Percentiles rank a stretch among this genome's conserved stretches.
Conservation (phyloP, 2,329 filamentous ascomycete genomes). For the Pyricularia sp. region DNA sequence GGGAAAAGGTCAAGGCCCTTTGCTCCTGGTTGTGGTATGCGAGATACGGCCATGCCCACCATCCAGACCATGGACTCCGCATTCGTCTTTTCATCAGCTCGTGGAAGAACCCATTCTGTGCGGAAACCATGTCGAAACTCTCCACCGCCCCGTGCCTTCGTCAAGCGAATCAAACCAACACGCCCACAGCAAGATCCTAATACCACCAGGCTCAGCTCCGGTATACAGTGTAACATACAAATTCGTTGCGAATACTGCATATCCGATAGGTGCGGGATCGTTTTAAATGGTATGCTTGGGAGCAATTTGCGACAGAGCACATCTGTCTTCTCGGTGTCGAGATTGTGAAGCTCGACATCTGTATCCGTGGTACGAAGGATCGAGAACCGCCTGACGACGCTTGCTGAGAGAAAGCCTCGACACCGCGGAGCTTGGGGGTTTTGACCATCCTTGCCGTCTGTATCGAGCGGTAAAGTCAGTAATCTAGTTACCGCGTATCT, state of each 20-base stretch:
- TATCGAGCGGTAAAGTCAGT: not conserved
- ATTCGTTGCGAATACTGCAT: constrained; percentile 38
- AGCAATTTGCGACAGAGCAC: constrained; percentile 22
- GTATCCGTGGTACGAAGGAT: constrained; percentile 40
- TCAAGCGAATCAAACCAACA: constrained; percentile 53
- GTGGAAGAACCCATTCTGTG: constrained; percentile 43
- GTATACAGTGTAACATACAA: constrained; percentile 55
- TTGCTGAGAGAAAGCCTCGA: constrained; percentile 2
- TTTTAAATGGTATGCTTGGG: constrained; percentile 17
- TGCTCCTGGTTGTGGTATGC: constrained; percentile 40
- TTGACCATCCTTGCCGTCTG: not conserved
- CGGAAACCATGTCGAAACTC: constrained; percentile 31
- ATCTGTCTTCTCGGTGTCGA: constrained; percentile 14
- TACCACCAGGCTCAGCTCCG: constrained; percentile 61
- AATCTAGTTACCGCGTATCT: not conserved
- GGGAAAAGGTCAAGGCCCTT: constrained; percentile 13
- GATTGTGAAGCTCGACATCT: constrained; percentile 36
- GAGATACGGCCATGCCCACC: constrained; percentile 59
- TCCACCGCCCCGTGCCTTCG: constrained; percentile 25
- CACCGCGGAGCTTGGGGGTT: not conserved
- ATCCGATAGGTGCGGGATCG: constrained; percentile 14
- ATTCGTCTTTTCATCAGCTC: constrained; percentile 32
- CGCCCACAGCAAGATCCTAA: constrained; percentile 58
- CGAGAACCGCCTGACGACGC: constrained; percentile 13
- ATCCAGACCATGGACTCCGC: constrained; percentile 41